phyloP scores from a whole-genome alignment of 495 filamentous ascomycete species.

The Penicillium bovifimosum region DNA sequence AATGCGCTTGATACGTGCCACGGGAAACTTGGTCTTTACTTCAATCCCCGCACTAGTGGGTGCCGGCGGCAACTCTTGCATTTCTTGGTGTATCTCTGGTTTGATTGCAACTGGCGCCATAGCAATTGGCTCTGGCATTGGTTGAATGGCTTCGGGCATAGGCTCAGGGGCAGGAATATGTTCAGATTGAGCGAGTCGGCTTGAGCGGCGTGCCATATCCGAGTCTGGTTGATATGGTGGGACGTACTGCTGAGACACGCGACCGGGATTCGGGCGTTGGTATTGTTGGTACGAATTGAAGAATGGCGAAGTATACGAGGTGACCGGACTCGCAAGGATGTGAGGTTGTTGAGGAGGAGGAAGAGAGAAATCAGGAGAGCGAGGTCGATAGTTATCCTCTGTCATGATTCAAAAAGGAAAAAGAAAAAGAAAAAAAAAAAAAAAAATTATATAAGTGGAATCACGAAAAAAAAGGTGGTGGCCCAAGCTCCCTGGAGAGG shows the following conservation, averaged over 20 bases:
- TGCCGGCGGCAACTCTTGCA: conserved; percentile 14
- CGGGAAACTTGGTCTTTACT: conserved; percentile 94
- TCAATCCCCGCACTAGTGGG: conserved; percentile 48
- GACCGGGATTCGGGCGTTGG: conserved; percentile 26
- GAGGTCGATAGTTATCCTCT: conserved; percentile 27
- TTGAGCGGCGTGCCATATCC: conserved; percentile 44
- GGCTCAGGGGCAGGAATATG: conserved; percentile 24
- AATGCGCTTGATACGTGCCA: conserved; percentile 96
- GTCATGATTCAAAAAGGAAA: conserved; percentile 18
- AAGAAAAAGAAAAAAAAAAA: not conserved
- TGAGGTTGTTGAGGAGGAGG: conserved; percentile 23
- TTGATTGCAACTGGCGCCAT: not conserved
- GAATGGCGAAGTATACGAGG: conserved; percentile 40
- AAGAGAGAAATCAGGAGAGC: conserved; percentile 27
- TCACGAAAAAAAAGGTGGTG: conserved; percentile 7
- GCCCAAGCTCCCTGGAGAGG: conserved; percentile 18
- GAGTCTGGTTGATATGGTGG: conserved; percentile 25
- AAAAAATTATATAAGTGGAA: not conserved
- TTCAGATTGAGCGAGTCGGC: conserved; percentile 35
- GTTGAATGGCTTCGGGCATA: conserved; percentile 16
- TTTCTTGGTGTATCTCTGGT: not conserved
- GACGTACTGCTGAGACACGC: conserved; percentile 33
- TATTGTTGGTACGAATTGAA: conserved; percentile 25
- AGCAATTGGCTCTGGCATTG: conserved; percentile 16
- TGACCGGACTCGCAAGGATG: conserved; percentile 30